Evolutionary conservation across 768 basidiomycete species (phyloP).

Genomic region (Tylopilus rubrobrunneus): DNA sequence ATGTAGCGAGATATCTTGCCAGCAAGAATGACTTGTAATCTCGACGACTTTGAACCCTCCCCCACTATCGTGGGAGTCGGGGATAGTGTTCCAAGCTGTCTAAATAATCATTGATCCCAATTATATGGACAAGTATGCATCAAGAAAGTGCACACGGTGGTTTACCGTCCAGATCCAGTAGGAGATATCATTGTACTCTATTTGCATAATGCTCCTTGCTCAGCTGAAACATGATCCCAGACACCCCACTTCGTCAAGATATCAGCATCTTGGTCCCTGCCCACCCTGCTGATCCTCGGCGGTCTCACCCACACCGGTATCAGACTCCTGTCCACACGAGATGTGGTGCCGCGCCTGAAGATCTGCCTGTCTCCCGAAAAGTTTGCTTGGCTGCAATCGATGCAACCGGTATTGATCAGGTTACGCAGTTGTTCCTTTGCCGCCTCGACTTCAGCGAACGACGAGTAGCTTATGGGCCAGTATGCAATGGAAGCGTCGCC

Average conservation of each 20-base stretch:
- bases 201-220: neutral
- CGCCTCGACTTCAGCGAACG: neutral
- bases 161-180: too few species aligned
- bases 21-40: too few species aligned
- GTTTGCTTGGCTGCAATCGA: conserved; percentile 20
- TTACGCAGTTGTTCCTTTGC: conserved; percentile 5
- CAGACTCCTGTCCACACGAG: conserved; percentile 3
- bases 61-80: too few species aligned
- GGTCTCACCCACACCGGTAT: conserved; percentile 1
- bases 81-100: neutral
- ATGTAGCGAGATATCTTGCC: too few species aligned
- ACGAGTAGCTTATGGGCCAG: conserved; percentile 12
- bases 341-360: conserved; percentile 8
- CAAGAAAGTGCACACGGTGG: too few species aligned
- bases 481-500: conserved; percentile 11
- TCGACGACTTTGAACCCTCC: too few species aligned
- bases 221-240: conserved; percentile 18
- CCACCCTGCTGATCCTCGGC: neutral
- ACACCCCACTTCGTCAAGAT: conserved; percentile 20
- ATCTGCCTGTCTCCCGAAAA: conserved; percentile 5
- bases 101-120: neutral
- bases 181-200: neutral
- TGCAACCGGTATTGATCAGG: conserved; percentile 20
- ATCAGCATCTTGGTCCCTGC: conserved; percentile 8
- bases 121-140: neutral